Evolutionary conservation across 257 asterid species (phyloP), one percentile per base, ranked within the genome.

Genomic region (Coffea canephora): DNA sequence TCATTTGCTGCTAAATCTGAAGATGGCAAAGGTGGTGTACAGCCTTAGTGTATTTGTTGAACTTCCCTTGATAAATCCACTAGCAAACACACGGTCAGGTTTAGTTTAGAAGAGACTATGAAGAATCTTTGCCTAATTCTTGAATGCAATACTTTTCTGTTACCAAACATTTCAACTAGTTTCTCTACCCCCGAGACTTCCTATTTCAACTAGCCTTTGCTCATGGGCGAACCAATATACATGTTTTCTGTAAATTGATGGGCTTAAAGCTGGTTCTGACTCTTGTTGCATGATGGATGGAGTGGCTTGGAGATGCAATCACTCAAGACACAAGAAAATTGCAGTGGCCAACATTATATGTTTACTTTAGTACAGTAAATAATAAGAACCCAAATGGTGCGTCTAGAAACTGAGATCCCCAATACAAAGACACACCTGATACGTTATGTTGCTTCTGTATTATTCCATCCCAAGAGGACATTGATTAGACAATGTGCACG

Each of bases 391-490:
- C 34, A 31, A 31, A 31, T 31, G 34, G 34, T 31, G 34, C 34
- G 34, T 31, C 34, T 31, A 31, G 34, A 31, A 31, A 31, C 34
- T 31, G 34, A 31, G 25, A 9, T 62, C 10, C 10, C 9, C 8
- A n/a, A 62, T 34, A 54, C 6, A 68, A 57, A 78, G 21, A 45
- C 55, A 72, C 31, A 8, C 70, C 71, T 61, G 48, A 76, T 61
- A 81, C 85, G 80, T 52, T 67, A 55, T 79, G 84, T 65, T 77
- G 85, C 55, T 80, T 66, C n/a, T 48, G 18, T 31, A 19, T 41
- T 69, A 21, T 71, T 82, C 66, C 82, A 77, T 85, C 86, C 55
- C 84, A 55, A 79, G 83, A 64, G 57, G 66, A 59, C 43, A 4
- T 39, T n/a, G n/a, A n/a, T n/a, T 39, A 39, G 43, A 39, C 43